Base-by-base conservation (phyloP, 2,329 filamentous ascomycete species). In the Colletotrichum sp. region DNA sequence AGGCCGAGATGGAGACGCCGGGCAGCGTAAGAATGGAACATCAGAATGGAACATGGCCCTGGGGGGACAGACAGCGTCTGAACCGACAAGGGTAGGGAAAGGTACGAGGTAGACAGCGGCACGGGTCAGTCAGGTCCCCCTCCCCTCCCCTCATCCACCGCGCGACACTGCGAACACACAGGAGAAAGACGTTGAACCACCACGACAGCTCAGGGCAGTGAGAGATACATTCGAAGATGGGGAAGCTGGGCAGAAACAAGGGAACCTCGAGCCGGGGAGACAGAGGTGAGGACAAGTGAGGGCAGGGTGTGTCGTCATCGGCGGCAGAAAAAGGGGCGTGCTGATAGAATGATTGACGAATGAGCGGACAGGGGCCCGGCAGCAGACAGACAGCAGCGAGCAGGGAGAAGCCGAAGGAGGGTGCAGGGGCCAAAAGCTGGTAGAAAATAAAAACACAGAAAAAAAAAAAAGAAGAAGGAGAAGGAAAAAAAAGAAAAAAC, bases 1-100 rank as follows among this genome's bases (percentile, higher is more conserved):
- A 64, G 72, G 68, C 69, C 69, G 68, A 66, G 34, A 71, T 65
- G 72, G 68, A 71, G 72, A 66, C 66, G 66, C 48, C 34, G 71
- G 71, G 66, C 32, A 38, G 48, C 55, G 68, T 36, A 68, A 68
- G 71, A 65, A 61, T 59, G 48, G 59, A 24, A 65, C 32, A 43
- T 43, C 71, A 69, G 58, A 69, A 64, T 56, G 43, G 56, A 43
- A 70, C 67, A 61, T 38, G 67, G 21, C 32, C 59, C 68, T 63
- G 69, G 61, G 18, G 56, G 24, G 36, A 18, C 36, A 69, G 24
- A 71, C 61, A 71, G 55, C 43, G 43, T 21, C 43, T 48, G 48
- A 62, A 61, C 68, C 61, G 62, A 62, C 61, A 71, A 38, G 52
- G 68, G 61, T 30, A 74, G 52, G 36, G 68, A 61, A 71, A 71